These are phyloP conservation scores for Pseudoturritis turrita DNA, from an alignment of 345 rosid genomes.

Conservation along the genomic window DNA sequence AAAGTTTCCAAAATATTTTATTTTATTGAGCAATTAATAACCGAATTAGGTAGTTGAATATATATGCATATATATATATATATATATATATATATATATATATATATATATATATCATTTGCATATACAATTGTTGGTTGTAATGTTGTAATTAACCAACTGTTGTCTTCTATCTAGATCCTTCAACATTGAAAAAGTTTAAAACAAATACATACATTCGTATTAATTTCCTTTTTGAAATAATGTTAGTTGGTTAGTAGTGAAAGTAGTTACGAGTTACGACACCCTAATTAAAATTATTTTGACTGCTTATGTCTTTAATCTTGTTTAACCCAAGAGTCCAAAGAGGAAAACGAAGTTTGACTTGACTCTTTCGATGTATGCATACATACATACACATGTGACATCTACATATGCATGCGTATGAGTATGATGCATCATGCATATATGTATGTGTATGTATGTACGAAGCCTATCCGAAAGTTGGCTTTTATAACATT, in stretches of 20 bases:
- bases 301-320: slow-evolving; percentile 21
- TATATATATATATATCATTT: too few species aligned
- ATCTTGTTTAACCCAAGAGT: slow-evolving; percentile 18
- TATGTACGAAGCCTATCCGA: background rate
- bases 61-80: too few species aligned
- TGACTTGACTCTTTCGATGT: slow-evolving; percentile 16
- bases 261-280: slow-evolving; percentile 21
- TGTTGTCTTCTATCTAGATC: slow-evolving; percentile 18
- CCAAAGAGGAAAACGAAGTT: background rate
- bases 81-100: too few species aligned
- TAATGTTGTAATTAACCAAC: background rate
- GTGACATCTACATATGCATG: background rate
- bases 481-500: background rate
- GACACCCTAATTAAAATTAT: background rate
- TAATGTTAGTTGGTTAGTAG: slow-evolving; percentile 20
- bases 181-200: background rate
- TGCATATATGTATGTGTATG: background rate
- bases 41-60: slow-evolving; percentile 10
- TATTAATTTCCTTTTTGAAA: background rate
- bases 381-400: background rate
- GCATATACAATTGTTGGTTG: too few species aligned
- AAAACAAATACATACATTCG: background rate
- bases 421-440: background rate
- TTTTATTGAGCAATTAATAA: slow-evolving; percentile 4
- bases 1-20: background rate